Percentiles rank a stretch among this genome's conserved stretches.
phyloP scores from a whole-genome alignment of 2,329 filamentous ascomycete species.

The Amauroascus verrucosus region DNA sequence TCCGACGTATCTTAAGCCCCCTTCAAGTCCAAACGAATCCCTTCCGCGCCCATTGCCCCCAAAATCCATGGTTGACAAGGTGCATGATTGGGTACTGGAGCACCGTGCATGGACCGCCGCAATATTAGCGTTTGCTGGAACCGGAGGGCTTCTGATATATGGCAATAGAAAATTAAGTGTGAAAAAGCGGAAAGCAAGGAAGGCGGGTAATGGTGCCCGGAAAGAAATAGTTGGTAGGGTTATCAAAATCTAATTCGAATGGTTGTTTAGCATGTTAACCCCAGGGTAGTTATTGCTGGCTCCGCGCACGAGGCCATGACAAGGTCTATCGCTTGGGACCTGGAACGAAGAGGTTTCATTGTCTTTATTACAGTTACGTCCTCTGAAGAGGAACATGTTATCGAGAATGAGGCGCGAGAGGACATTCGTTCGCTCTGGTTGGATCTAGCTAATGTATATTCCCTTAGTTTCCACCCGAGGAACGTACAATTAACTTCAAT shows the following conservation, averaged over 20 bases:
- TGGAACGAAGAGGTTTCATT: conserved; percentile 85
- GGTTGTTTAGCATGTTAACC: conserved; percentile 8
- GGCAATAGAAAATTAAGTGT: conserved; percentile 48
- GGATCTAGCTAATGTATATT: conserved; percentile 53
- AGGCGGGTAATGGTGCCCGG: conserved; percentile 71
- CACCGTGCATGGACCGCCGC: conserved; percentile 66
- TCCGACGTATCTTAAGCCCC: conserved; percentile 56
- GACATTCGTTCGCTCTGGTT: conserved; percentile 76
- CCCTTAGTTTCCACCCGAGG: not conserved
- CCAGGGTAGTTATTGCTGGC: conserved; percentile 63
- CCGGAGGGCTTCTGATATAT: conserved; percentile 49
- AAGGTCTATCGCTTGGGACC: conserved; percentile 68
- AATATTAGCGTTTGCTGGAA: conserved; percentile 59
- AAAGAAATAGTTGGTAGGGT: conserved; percentile 61
- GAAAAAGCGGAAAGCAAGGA: conserved; percentile 62
- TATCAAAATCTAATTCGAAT: not conserved
- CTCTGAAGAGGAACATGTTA: conserved; percentile 70
- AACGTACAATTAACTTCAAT: not conserved
- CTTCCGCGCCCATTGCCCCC: conserved; percentile 26
- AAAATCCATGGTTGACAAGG: conserved; percentile 41
- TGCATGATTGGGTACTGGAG: conserved; percentile 59
- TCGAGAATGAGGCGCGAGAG: conserved; percentile 63
- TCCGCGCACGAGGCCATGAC: conserved; percentile 75
- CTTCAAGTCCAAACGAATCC: conserved; percentile 31
- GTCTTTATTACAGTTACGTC: conserved; percentile 82